Evolutionary conservation across 2,329 filamentous ascomycete genomes (phyloP).

Genomic region (Fusarium cyanostomum): DNA sequence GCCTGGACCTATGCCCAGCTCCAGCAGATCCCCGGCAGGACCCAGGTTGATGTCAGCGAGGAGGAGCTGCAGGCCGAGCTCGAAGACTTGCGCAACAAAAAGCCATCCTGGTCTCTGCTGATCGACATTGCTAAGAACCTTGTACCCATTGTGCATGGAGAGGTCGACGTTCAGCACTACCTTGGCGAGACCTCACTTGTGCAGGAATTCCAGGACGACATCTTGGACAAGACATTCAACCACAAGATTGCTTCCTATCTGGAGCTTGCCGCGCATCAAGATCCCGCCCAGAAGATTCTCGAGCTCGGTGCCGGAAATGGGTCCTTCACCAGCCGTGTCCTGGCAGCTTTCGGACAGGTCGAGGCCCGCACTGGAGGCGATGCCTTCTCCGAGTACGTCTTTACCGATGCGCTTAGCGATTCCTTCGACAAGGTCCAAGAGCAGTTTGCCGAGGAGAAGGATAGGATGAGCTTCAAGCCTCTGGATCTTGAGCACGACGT

Average conservation of each 20-base stretch:
- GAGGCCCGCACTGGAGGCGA: background rate
- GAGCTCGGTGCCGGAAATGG: background rate
- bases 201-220: too few species aligned
- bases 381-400: background rate
- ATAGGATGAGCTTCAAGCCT: constrained; percentile 1
- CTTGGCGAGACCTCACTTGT: too few species aligned
- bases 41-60: too few species aligned
- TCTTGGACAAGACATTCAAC: background rate
- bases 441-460: background rate
- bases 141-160: too few species aligned
- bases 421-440: constrained; percentile 9
- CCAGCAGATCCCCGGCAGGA: too few species aligned
- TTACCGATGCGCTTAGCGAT: constrained; percentile 3
- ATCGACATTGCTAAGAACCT: too few species aligned
- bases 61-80: too few species aligned
- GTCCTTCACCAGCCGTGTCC: background rate
- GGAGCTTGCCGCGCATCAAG: background rate
- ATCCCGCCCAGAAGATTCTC: background rate
- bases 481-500: background rate
- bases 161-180: too few species aligned
- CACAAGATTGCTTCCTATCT: constrained; percentile 1
- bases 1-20: too few species aligned
- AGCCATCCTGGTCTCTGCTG: too few species aligned
- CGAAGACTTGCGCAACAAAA: too few species aligned
- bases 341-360: background rate